Evolutionary conservation across 2,329 filamentous ascomycete genomes (phyloP).

Genomic region (Ceratocystis diversiconidia): DNA sequence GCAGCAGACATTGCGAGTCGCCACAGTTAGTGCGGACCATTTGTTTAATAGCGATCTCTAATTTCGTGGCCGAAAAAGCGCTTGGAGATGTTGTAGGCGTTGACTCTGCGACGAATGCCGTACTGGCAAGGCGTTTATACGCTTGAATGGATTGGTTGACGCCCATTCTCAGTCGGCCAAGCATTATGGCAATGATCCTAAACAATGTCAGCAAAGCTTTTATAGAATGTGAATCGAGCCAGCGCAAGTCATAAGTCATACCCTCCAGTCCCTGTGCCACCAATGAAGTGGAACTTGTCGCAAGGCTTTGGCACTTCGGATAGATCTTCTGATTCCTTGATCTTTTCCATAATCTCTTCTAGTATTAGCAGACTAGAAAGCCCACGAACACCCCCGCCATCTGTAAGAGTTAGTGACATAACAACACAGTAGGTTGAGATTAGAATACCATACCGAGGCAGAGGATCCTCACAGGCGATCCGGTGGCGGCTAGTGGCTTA

Average conservation of each 20-base stretch:
- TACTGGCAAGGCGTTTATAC: not conserved
- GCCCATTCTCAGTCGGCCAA: not conserved
- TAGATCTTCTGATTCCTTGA: slow-evolving; percentile 18
- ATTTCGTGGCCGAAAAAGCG: not conserved
- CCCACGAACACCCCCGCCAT: slow-evolving; percentile 23
- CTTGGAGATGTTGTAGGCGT: not conserved
- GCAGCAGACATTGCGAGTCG: not conserved
- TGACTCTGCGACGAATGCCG: not conserved
- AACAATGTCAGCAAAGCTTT: too few relatives aligned
- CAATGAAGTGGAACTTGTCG: slow-evolving; percentile 24
- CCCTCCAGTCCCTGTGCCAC: slow-evolving; percentile 24
- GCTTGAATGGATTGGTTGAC: not conserved
- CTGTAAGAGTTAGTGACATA: not conserved
- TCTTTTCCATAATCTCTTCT: slow-evolving; percentile 21
- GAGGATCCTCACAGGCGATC: too few relatives aligned
- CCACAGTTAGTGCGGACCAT: not conserved
- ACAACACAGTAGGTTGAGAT: too few relatives aligned
- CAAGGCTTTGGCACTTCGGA: slow-evolving; percentile 21
- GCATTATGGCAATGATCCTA: not conserved
- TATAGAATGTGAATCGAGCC: too few relatives aligned
- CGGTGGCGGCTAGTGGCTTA: too few relatives aligned
- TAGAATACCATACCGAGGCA: too few relatives aligned
- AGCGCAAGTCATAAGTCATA: not conserved
- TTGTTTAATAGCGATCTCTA: not conserved
- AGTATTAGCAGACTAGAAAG: slow-evolving; percentile 23